Evolutionary conservation across 1,284 basidiomycete genomes (phyloP).

Genomic region (Apiotrichum domesticum): DNA sequence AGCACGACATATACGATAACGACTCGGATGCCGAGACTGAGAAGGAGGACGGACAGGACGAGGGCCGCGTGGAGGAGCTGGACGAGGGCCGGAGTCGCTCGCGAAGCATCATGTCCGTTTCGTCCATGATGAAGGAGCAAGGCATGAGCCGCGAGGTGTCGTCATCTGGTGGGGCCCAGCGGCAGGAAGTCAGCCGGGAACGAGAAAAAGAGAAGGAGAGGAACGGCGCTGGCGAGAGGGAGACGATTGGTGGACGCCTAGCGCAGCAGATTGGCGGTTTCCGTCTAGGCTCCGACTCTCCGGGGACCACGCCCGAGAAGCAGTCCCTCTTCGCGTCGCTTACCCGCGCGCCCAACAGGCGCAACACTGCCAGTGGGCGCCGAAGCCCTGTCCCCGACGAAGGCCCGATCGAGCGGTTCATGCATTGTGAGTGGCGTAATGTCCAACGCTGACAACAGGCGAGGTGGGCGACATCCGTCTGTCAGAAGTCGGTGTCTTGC

Average conservation of each 20-base stretch:
- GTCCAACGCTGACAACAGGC: conserved; percentile 39
- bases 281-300: not conserved
- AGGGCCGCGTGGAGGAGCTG: conserved; percentile 33
- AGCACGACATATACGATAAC: conserved; percentile 14
- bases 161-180: not conserved
- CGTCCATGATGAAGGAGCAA: too few species aligned
- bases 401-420: conserved; percentile 39
- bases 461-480: conserved; percentile 64
- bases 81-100: too few species aligned
- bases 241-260: not conserved
- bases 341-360: not conserved
- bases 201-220: not conserved
- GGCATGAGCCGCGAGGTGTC: not conserved
- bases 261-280: not conserved
- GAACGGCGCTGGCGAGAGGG: not conserved
- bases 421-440: conserved; percentile 35
- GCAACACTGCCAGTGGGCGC: not conserved
- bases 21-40: not conserved
- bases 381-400: conserved; percentile 13
- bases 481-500: conserved; percentile 65
- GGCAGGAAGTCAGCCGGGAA: not conserved
- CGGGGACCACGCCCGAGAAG: not conserved
- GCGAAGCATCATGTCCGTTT: too few species aligned
- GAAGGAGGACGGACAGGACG: conserved; percentile 22
- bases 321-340: conserved; percentile 5